Base-by-base conservation (phyloP, 2,329 filamentous ascomycete genomes). In the Helotiales sp. region DNA sequence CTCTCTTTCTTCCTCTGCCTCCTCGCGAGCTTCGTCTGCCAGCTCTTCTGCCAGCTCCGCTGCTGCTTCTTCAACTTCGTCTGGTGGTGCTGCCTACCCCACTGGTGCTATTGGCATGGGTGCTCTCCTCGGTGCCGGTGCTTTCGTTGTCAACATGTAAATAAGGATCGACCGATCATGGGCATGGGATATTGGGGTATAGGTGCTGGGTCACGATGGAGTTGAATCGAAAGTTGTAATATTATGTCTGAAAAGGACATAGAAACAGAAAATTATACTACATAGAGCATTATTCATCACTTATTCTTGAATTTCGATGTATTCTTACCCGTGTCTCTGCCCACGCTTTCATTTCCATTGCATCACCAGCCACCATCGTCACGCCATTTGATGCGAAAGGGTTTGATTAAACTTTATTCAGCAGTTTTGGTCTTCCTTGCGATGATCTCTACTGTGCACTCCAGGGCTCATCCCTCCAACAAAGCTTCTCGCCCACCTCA, bases 81-180 rank as follows among this genome's bases (percentile, higher is more conserved):
- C 57, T 15, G 64, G 27, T 48, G 66, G 63, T 42, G 66, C 63
- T 9, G 58, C 66, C 5, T 56, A 59, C 13, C 66, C 63, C 40
- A 68, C 66, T 58, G 67, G 60, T 56, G 67, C 67, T 44, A 60
- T 70, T 27, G 67, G 62, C 44, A 54, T 64, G 10, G 67, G 66
- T 33, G 68, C 67, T 54, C 57, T 70, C 1, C 67, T 70, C 19
- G 68, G 68, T 55, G 67, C 60, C 59, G 68, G 61, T 15, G 66
- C 64, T 31, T 34, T 67, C n/a, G 58, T 67, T 25, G 66, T 62
- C 33, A 65, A 66, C 53, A 47, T 69, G 58, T 69, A 68, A 54
- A 51, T 50, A 19, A 5, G 29, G 29, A 19, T 30, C 29, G 19
- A 30, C 30, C 17, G 25, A 12, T 29, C 5, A 29, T 25, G 19